Evolutionary conservation across 495 filamentous ascomycete species (phyloP).

Genomic region (Aspergillus panamensis): DNA sequence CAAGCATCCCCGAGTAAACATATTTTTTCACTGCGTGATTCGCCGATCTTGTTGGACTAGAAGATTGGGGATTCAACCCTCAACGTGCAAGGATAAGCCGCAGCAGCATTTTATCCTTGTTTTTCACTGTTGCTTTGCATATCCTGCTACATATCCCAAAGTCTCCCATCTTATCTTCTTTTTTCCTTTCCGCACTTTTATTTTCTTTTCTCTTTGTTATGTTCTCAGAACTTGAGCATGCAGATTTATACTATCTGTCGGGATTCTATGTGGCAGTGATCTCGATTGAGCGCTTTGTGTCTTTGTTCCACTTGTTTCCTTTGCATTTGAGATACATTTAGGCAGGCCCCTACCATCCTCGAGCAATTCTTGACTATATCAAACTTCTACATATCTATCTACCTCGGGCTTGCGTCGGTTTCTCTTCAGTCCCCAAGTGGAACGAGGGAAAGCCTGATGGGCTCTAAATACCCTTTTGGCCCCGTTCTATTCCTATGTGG

Average conservation of each 20-base stretch:
- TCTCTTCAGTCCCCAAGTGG: background rate
- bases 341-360: slow-evolving; percentile 24
- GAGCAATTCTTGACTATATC: slow-evolving; percentile 6
- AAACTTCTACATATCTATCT: slow-evolving; percentile 8
- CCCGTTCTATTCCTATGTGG: background rate
- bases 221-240: slow-evolving; percentile 13
- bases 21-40: slow-evolving; percentile 11
- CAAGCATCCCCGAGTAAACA: slow-evolving; percentile 49
- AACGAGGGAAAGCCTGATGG: background rate
- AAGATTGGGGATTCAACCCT: background rate
- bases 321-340: slow-evolving; percentile 27
- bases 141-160: slow-evolving; percentile 23
- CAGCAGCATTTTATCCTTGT: slow-evolving; percentile 17
- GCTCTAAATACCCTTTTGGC: background rate
- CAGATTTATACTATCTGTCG: slow-evolving; percentile 15
- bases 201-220: slow-evolving; percentile 15
- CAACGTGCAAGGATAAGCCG: slow-evolving; percentile 11
- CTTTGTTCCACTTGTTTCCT: slow-evolving; percentile 18
- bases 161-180: slow-evolving; percentile 7
- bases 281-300: slow-evolving; percentile 28
- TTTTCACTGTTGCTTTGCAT: slow-evolving; percentile 18
- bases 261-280: slow-evolving; percentile 25
- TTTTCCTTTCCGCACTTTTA: background rate
- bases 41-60: slow-evolving; percentile 10
- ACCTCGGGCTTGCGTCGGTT: slow-evolving; percentile 7